Conservation (phyloP, 495 filamentous ascomycete genomes). For the Penicillium ochrochloron region DNA sequence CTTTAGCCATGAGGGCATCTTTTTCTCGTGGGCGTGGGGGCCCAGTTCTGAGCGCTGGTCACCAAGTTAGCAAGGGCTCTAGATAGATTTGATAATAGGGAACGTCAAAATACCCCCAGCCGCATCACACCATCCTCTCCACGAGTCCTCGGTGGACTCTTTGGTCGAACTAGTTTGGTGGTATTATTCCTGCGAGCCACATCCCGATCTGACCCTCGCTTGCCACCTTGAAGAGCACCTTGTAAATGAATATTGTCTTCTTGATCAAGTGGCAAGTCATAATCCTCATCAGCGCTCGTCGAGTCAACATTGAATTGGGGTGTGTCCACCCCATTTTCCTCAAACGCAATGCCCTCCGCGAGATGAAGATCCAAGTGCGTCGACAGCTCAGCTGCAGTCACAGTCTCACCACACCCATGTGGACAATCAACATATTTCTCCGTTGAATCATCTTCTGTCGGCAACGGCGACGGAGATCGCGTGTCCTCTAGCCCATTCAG, state of each 20-base stretch:
- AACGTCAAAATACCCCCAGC: slow-evolving; percentile 47
- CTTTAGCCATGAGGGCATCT: slow-evolving; percentile 84
- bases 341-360: slow-evolving; percentile 59
- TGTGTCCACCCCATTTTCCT: slow-evolving; percentile 38
- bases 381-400: slow-evolving; percentile 64
- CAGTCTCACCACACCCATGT: slow-evolving; percentile 71
- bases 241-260: slow-evolving; percentile 19
- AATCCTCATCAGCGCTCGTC: slow-evolving; percentile 9
- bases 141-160: slow-evolving; percentile 14
- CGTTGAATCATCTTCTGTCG: slow-evolving; percentile 34
- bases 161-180: slow-evolving; percentile 20
- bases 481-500: background rate
- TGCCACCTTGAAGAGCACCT: slow-evolving; percentile 17
- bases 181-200: slow-evolving; percentile 17
- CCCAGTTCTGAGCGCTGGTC: slow-evolving; percentile 67
- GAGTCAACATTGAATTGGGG: slow-evolving; percentile 1
- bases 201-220: slow-evolving; percentile 23
- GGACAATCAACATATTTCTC: slow-evolving; percentile 67
- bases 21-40: slow-evolving; percentile 81
- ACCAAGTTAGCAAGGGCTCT: slow-evolving; percentile 34
- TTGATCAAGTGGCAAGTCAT: slow-evolving; percentile 18
- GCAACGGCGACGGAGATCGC: slow-evolving; percentile 8
- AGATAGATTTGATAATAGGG: slow-evolving; percentile 6
- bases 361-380: slow-evolving; percentile 76
- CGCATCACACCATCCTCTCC: slow-evolving; percentile 32